phyloP scores from a whole-genome alignment of 169 alveolate species.

The Plasmodium ovale region DNA sequence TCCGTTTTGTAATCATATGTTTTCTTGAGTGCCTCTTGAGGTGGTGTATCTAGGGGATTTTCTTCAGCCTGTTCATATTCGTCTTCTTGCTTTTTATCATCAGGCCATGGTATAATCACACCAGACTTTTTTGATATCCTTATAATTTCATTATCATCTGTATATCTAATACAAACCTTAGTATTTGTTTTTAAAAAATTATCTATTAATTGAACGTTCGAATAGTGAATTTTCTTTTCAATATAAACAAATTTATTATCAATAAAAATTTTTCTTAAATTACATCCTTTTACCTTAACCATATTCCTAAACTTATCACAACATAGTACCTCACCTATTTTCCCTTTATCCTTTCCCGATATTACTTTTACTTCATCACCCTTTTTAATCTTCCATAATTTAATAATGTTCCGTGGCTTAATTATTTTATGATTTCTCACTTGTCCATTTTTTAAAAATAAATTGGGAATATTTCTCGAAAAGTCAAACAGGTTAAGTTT shows the following conservation, averaged over 20 bases:
- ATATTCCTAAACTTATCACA: conserved; percentile 87
- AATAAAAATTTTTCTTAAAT: conserved; percentile 82
- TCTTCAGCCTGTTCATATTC: conserved; percentile 79
- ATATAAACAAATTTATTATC: conserved; percentile 84
- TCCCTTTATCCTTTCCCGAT: conserved; percentile 90
- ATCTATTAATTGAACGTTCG: conserved; percentile 91
- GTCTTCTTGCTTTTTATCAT: conserved; percentile 76
- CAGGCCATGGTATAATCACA: conserved; percentile 92
- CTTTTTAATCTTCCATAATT: conserved; percentile 87
- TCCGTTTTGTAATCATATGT: conserved; percentile 88
- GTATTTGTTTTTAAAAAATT: conserved; percentile 79
- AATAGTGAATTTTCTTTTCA: conserved; percentile 90
- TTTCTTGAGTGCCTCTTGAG: conserved; percentile 88
- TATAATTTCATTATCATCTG: conserved; percentile 76
- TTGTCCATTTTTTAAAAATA: conserved; percentile 30
- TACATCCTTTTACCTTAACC: conserved; percentile 91
- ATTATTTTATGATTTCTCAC: conserved; percentile 83
- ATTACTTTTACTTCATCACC: conserved; percentile 92
- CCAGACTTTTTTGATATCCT: conserved; percentile 91
- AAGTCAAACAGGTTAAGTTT: not conserved
- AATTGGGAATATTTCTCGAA: conserved; percentile 7
- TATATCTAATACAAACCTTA: conserved; percentile 75
- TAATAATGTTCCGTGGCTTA: conserved; percentile 82
- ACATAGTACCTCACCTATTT: conserved; percentile 86
- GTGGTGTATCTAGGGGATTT: conserved; percentile 87